phyloP scores from a whole-genome alignment of 805 yeast species.

The Metschnikowia kofuensis region DNA sequence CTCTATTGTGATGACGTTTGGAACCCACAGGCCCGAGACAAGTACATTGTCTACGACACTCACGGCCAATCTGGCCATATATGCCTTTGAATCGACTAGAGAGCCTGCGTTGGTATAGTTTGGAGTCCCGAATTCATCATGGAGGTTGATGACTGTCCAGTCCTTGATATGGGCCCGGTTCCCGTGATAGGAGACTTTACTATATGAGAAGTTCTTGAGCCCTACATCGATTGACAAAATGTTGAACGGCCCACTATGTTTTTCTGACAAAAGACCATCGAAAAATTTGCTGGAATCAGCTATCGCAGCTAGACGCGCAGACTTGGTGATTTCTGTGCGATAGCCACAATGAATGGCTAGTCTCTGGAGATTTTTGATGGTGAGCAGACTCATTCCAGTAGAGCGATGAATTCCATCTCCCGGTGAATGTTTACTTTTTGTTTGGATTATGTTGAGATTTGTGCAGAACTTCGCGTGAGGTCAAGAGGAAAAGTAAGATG shows the following conservation, averaged over 20 bases:
- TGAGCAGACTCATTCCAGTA: constrained; percentile 11
- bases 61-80: constrained; percentile 22
- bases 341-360: constrained; percentile 25
- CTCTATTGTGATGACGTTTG: constrained; percentile 34
- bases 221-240: constrained; percentile 39
- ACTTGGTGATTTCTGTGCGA: constrained; percentile 18
- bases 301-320: constrained; percentile 14
- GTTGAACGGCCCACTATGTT: constrained; percentile 9
- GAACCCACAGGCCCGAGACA: constrained; percentile 10
- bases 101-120: constrained; percentile 10
- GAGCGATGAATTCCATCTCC: not conserved
- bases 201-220: constrained; percentile 39
- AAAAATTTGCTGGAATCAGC: constrained; percentile 3
- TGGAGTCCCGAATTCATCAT: constrained; percentile 18
- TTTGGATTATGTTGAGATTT: no score
- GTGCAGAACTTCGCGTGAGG: no score
- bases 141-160: constrained; percentile 30
- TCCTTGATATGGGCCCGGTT: constrained; percentile 4
- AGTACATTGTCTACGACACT: constrained; percentile 22
- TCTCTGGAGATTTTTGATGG: constrained; percentile 11
- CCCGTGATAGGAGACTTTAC: constrained; percentile 20
- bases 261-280: constrained; percentile 10
- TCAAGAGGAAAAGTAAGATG: no score
- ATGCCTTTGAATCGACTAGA: constrained; percentile 27
- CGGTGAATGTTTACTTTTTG: not conserved